Percentiles rank a stretch among this genome's conserved stretches.
phyloP scores from a whole-genome alignment of 2,329 filamentous ascomycete genomes.

The Akanthomyces muscarius region DNA sequence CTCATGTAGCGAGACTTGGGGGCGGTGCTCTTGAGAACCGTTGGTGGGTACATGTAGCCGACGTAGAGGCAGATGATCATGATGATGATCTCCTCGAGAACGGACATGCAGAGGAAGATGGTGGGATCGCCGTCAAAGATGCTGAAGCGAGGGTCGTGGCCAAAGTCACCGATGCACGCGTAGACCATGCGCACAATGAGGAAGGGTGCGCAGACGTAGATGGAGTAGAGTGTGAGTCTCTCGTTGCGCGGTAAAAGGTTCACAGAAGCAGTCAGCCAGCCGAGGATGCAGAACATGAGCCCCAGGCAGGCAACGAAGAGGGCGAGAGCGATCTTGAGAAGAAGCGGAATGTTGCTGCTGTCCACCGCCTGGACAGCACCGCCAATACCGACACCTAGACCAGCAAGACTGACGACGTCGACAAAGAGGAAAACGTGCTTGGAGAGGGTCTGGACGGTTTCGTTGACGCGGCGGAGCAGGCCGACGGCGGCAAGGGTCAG shows the following conservation, averaged over 20 bases:
- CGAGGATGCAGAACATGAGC: constrained; percentile 17
- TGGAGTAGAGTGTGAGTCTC: constrained; percentile 16
- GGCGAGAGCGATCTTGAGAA: constrained; percentile 17
- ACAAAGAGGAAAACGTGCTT: constrained; percentile 10
- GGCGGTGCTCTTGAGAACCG: not conserved
- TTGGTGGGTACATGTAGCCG: constrained; percentile 17
- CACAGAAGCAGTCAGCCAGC: constrained; percentile 11
- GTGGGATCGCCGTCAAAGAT: constrained; percentile 19
- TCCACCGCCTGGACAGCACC: constrained; percentile 18
- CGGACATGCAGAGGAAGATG: constrained; percentile 20
- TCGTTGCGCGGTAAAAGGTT: constrained; percentile 11
- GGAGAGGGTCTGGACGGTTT: constrained; percentile 1
- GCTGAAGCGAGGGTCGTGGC: constrained; percentile 17
- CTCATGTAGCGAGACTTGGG: constrained; percentile 13
- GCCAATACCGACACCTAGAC: constrained; percentile 18
- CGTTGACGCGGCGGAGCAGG: constrained; percentile 17
- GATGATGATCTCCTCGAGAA: constrained; percentile 19
- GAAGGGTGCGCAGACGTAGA: constrained; percentile 17
- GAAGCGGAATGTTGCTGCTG: constrained; percentile 10
- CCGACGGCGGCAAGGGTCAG: constrained; percentile 19
- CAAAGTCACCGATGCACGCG: constrained; percentile 18
- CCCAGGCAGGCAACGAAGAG: constrained; percentile 19
- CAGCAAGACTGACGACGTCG: constrained; percentile 15
- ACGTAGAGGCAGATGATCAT: constrained; percentile 19
- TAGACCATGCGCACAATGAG: constrained; percentile 20